Conservation (phyloP, 805 yeast genomes). For the Saccharomycopsis capsularis region DNA sequence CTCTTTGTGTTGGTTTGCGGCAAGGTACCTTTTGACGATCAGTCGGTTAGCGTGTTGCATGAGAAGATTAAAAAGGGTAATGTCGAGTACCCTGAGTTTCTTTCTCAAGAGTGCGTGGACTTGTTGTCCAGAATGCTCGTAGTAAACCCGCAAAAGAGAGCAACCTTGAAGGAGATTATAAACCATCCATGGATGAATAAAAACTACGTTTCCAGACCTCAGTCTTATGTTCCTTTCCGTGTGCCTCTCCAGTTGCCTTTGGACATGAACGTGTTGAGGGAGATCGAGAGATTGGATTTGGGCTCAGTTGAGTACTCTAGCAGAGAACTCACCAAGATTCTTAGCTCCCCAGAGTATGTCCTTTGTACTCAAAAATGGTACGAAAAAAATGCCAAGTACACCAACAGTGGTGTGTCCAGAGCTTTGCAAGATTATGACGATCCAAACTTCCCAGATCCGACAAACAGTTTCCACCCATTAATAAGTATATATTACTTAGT, state of each 20-base stretch:
- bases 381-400: conserved; percentile 29
- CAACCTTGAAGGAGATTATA: conserved; percentile 68
- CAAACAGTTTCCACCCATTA: conserved; percentile 81
- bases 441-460: conserved; percentile 56
- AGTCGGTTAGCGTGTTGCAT: conserved; percentile 83
- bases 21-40: conserved; percentile 96
- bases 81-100: conserved; percentile 82
- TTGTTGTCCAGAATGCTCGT: conserved; percentile 83
- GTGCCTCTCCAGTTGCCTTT: conserved; percentile 67
- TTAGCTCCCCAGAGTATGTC: conserved; percentile 61
- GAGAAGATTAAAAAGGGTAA: conserved; percentile 88
- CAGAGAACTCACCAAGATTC: conserved; percentile 47
- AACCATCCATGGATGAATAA: conserved; percentile 92
- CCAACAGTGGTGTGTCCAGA: conserved; percentile 7
- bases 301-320: conserved; percentile 56
- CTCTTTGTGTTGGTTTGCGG: conserved; percentile 94
- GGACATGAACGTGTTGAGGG: conserved; percentile 57
- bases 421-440: conserved; percentile 18
- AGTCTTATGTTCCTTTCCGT: conserved; percentile 70
- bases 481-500: conserved; percentile 82
- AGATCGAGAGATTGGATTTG: conserved; percentile 73
- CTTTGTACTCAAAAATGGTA: conserved; percentile 59
- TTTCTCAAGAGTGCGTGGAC: conserved; percentile 75
- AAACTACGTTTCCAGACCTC: conserved; percentile 71
- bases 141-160: conserved; percentile 80